A percentile compares a stretch with the other conserved stretches of the same genome.
phyloP scores from a whole-genome alignment of 2,329 filamentous ascomycete genomes.

The Aureobasidium mangrovei region DNA sequence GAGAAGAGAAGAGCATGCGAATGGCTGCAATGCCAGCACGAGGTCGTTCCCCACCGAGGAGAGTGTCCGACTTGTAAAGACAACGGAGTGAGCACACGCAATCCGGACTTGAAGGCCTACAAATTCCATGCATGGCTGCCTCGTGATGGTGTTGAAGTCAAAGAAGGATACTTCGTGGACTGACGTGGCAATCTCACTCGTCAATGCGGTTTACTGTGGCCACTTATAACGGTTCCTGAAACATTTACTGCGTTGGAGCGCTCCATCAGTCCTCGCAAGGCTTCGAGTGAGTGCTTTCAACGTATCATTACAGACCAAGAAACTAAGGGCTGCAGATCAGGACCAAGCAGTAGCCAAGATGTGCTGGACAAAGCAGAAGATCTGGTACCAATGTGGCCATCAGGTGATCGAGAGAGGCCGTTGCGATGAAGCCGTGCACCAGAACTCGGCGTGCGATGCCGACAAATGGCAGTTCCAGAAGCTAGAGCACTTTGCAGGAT shows the following conservation, averaged over 20 bases:
- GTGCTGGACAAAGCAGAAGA: background rate
- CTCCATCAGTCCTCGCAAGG: background rate
- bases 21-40: slow-evolving; percentile 9
- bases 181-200: background rate
- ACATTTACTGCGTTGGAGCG: background rate
- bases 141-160: slow-evolving; percentile 1
- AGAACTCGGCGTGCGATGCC: background rate
- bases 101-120: slow-evolving; percentile 4
- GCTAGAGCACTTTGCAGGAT: background rate
- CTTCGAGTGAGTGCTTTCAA: background rate
- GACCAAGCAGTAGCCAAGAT: background rate
- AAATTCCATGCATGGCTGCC: slow-evolving; percentile 10
- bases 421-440: background rate
- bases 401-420: background rate
- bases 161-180: slow-evolving; percentile 1
- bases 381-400: slow-evolving; percentile 5
- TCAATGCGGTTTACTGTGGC: background rate
- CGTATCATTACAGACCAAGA: background rate
- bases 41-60: slow-evolving; percentile 4
- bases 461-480: slow-evolving; percentile 3
- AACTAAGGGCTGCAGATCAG: background rate
- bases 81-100: slow-evolving; percentile 5
- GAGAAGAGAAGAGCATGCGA: slow-evolving; percentile 7
- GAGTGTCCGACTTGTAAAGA: slow-evolving; percentile 9
- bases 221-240: too few relatives aligned